These are phyloP conservation scores for Blastomyces emzantsi DNA, from an alignment of 2,329 filamentous ascomycete species.

Conservation along the genomic window DNA sequence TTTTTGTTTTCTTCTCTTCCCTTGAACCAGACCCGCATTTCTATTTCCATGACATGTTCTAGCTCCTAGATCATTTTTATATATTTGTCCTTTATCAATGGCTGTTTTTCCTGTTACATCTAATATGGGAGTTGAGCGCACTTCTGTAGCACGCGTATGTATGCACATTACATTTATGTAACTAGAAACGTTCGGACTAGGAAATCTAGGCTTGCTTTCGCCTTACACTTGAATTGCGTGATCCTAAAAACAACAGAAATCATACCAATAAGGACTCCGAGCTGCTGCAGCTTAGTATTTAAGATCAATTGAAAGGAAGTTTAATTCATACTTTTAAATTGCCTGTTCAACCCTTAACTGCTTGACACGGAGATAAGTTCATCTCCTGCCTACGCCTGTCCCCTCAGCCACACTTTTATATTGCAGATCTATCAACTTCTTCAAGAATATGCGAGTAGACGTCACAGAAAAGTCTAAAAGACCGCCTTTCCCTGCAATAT, in stretches of 20 bases:
- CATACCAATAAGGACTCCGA: background rate
- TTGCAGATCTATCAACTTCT: background rate
- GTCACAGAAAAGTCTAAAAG: background rate
- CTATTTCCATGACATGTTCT: background rate
- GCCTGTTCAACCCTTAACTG: background rate
- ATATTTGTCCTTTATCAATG: background rate
- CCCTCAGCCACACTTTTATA: background rate
- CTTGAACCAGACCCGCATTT: background rate
- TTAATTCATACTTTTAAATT: background rate
- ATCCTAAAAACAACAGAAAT: background rate
- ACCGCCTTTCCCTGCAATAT: background rate
- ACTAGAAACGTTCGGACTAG: background rate
- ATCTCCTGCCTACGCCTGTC: background rate
- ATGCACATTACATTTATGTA: background rate
- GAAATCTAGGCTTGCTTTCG: background rate
- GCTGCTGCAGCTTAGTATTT: background rate
- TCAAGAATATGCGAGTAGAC: background rate
- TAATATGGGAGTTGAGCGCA: background rate
- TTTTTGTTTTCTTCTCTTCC: background rate
- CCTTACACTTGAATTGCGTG: background rate
- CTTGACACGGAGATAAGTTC: background rate
- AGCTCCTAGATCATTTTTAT: background rate
- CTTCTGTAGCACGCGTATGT: background rate
- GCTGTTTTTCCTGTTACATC: background rate
- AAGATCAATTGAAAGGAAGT: background rate